Evolutionary conservation across 495 filamentous ascomycete species (phyloP), one percentile per base, ranked within the genome.

Genomic region (Bryoglossum gracile): DNA sequence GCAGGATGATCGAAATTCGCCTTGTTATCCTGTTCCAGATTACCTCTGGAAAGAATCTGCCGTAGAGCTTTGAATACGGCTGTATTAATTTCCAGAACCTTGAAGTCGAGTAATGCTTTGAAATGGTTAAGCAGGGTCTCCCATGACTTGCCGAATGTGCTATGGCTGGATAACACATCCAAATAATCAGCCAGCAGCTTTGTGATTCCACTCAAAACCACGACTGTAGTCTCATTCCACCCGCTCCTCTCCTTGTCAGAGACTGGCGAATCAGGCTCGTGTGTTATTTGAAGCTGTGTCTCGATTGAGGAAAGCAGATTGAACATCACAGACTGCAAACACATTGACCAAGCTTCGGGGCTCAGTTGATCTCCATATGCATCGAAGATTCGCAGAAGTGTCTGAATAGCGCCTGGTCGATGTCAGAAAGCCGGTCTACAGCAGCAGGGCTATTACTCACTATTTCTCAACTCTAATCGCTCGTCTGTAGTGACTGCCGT

Each of bases 311-410:
- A 65, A 10, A 94, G 68, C 70, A 95, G 80, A 33, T 75, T 76
- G 58, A 91, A 87, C 8, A 95, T 71, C 6, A 95, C 83, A 8
- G 78, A 77, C 46, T 83, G 82, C 40, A 95, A 75, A 61, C 88
- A 95, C 39, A 89, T 70, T 26, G 80, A 81, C 91, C 89, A 95
- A 9, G 89, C 83, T 56, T 82, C 75, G 0, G 85, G 76, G 9
- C 76, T 80, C 10, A 97, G 73, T 41, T 83, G 81, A 56, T 91
- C 86, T 22, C 86, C 89, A 50, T 89, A 89, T 3, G 86, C 89
- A 65, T 94, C 87, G 53, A 97, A 89, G 43, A 97, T 96, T 30
- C 89, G 76, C 46, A 96, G 76, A 13, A 96, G 67, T 0, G 89
- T 95, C 61, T 94, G 90, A 25, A 97, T 81, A 4, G 89, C 86